Evolutionary conservation across 805 yeast genomes (phyloP).

Genomic region (Kluyveromyces starmeri): DNA sequence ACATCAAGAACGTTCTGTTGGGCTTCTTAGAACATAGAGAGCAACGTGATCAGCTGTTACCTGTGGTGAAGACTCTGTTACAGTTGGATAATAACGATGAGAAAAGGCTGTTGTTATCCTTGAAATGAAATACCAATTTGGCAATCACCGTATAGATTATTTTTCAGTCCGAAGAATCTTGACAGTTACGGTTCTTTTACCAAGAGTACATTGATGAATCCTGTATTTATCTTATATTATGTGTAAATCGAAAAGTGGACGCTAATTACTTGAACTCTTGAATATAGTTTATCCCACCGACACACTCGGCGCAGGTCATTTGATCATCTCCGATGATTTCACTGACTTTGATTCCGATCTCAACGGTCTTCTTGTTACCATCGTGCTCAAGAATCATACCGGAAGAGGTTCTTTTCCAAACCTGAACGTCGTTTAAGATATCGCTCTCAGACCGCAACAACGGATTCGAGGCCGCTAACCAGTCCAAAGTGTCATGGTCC

Average conservation of each 20-base stretch:
- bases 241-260: too few relatives aligned
- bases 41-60: constrained; percentile 77
- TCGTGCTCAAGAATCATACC: constrained; percentile 90
- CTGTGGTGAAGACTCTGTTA: constrained; percentile 73
- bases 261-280: constrained; percentile 27
- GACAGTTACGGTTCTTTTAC: too few relatives aligned
- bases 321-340: constrained; percentile 52
- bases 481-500: constrained; percentile 88
- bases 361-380: constrained; percentile 54
- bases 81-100: constrained; percentile 66
- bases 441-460: constrained; percentile 37
- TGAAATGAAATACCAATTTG: constrained; percentile 23
- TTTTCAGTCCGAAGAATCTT: too few relatives aligned
- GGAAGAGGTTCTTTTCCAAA: constrained; percentile 38
- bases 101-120: constrained; percentile 52
- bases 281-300: constrained; percentile 55
- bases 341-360: constrained; percentile 53
- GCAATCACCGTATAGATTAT: too few relatives aligned
- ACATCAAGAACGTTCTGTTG: constrained; percentile 78
- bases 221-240: constrained; percentile 2
- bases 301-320: constrained; percentile 72
- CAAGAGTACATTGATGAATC: too few relatives aligned
- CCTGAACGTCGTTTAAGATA: constrained; percentile 45
- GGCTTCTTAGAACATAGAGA: constrained; percentile 90
- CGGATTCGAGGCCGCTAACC: constrained; percentile 51